Evolutionary conservation across 75 land plant genomes (phyloP).

Genomic region (Pinus albicaulis): DNA sequence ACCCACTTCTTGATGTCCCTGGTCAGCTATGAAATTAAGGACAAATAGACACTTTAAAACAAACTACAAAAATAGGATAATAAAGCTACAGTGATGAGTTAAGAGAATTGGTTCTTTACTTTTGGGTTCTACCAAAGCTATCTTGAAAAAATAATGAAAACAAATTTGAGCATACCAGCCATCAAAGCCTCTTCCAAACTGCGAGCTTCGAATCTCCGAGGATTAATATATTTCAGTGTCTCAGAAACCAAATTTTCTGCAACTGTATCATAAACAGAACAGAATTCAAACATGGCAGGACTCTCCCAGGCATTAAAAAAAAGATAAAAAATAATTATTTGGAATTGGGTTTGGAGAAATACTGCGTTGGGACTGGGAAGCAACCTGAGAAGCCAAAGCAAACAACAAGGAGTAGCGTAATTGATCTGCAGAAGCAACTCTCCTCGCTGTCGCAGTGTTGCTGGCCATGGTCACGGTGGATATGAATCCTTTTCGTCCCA

Average conservation of each 20-base stretch:
- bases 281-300: neutral
- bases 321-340: neutral
- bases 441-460: slow-evolving; percentile 1
- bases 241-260: slow-evolving; percentile 56
- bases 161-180: slow-evolving; percentile 48
- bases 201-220: slow-evolving; percentile 53
- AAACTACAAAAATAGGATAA: neutral
- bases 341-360: slow-evolving; percentile 1
- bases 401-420: slow-evolving; percentile 57
- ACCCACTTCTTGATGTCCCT: neutral
- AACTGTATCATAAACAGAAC: slow-evolving; percentile 25
- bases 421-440: slow-evolving; percentile 35
- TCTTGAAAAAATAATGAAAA: neutral
- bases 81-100: neutral
- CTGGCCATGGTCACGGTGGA: neutral
- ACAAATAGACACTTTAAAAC: neutral
- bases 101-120: neutral
- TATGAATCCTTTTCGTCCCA: neutral
- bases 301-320: neutral
- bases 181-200: slow-evolving; percentile 88
- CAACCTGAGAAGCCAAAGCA: slow-evolving; percentile 67
- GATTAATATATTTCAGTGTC: slow-evolving; percentile 55
- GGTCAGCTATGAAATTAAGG: neutral
- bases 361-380: slow-evolving; percentile 62
- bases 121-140: neutral